Evolutionary conservation across 2,329 filamentous ascomycete species (phyloP).

Genomic region (Xylariaceae sp.): DNA sequence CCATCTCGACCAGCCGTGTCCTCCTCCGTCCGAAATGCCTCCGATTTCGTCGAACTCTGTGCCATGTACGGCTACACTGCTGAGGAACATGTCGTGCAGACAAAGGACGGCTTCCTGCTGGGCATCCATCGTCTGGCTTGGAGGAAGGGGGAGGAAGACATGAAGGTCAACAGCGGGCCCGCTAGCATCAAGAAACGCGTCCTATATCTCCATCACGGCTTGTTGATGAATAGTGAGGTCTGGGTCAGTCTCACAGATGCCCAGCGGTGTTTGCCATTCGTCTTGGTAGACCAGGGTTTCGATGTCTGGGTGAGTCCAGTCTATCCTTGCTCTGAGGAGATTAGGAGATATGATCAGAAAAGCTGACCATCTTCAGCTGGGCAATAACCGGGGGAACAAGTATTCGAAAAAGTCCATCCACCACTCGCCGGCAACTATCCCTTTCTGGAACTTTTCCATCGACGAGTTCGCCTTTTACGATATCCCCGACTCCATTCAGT

Average conservation of each 20-base stretch:
- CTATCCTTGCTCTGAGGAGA: background rate
- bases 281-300: conserved; percentile 81
- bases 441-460: conserved; percentile 97
- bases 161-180: conserved; percentile 65
- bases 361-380: conserved; percentile 48
- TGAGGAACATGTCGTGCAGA: conserved; percentile 94
- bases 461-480: conserved; percentile 98
- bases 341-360: too few relatives aligned
- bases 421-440: conserved; percentile 61
- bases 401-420: conserved; percentile 93
- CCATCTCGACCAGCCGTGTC: conserved; percentile 54
- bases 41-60: conserved; percentile 93
- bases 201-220: conserved; percentile 87
- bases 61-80: conserved; percentile 84
- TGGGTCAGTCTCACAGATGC: conserved; percentile 91
- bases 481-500: conserved; percentile 89
- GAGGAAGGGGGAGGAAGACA: conserved; percentile 72
- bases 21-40: conserved; percentile 71
- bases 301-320: conserved; percentile 76
- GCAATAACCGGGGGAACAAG: conserved; percentile 97
- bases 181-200: conserved; percentile 71
- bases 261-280: conserved; percentile 79
- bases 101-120: conserved; percentile 85
- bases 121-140: conserved; percentile 83
- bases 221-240: conserved; percentile 98